Base-by-base conservation (phyloP, 2,329 filamentous ascomycete genomes). In the Hymenoscyphus albidus region DNA sequence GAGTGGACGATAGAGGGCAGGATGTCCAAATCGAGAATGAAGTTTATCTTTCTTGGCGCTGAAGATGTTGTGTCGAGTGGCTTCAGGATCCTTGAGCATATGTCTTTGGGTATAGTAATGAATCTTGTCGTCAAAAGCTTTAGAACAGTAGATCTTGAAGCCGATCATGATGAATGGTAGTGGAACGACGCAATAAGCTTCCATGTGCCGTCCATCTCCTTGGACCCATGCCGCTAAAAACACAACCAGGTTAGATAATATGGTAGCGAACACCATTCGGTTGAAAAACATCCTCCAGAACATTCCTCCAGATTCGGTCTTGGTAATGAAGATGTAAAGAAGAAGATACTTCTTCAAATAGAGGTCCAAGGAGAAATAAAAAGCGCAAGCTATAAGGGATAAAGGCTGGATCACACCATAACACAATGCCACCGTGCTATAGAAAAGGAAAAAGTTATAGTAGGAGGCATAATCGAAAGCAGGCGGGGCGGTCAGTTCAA, bases 401-500 rank as follows among this genome's bases (percentile, higher is more conserved):
- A 98, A 82, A 0, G 95, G 95, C 77, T 98, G 95, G 61, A 98
- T 82, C 1, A 88, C 87, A 1, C 89, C 88, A 74, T 95, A 97
- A 72, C 88, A 92, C 16, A 99, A 81, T 0, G 92, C 90, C 39
- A 98, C 91, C 0, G 94, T 97, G 31, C 90, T 83, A 79, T 98
- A 99, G 79, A 92, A 99, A 38, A 98, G 82, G 77, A 97, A 97
- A 77, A 96, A 98, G 77, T 97, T 98, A 83, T 97, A 99, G 79
- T 98, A 98, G 71, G 87, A 92, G 65, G 95, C 92, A 74, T 97
- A 98, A 71, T 98, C 93, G 76, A 99, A 97, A 0, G 91, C 82
- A 1, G 92, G 93, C 0, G 95, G 95, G 3, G 95, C 95, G 0
- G 93, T 97, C 74, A 95, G 85, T 76, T 97, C 92, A 70, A 98